A percentile compares a stretch with the other conserved stretches of the same genome.
phyloP scores from a whole-genome alignment of 2,329 filamentous ascomycete genomes.

The Fusarium odoratissimum region DNA sequence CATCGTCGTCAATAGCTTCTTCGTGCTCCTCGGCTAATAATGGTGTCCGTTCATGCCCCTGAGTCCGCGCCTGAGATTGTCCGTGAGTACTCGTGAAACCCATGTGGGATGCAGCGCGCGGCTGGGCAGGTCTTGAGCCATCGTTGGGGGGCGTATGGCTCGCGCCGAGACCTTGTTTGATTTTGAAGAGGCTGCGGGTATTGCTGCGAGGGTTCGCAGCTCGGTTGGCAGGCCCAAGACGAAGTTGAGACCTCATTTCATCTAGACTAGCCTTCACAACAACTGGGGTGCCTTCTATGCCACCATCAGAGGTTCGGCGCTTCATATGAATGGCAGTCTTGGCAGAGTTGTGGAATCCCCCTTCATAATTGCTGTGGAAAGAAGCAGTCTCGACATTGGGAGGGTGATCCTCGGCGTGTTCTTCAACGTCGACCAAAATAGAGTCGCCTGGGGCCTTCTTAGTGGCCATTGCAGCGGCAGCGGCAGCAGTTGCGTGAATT shows the following conservation, averaged over 20 bases:
- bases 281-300: conserved; percentile 59
- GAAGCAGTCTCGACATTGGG: conserved; percentile 49
- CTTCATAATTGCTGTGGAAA: conserved; percentile 53
- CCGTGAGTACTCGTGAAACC: conserved; percentile 26
- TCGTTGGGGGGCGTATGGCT: conserved; percentile 18
- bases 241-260: conserved; percentile 72
- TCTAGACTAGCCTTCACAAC: conserved; percentile 70
- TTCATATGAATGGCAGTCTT: conserved; percentile 69
- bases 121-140: conserved; percentile 32
- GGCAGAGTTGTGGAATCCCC: conserved; percentile 56
- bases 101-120: conserved; percentile 40
- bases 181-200: conserved; percentile 73
- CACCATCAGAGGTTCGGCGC: conserved; percentile 69
- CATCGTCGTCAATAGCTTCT: conserved; percentile 32
- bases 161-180: conserved; percentile 62
- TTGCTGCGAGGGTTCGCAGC: conserved; percentile 70
- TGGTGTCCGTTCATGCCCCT: conserved; percentile 47
- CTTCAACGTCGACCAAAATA: conserved; percentile 53
- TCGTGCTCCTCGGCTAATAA: conserved; percentile 43
- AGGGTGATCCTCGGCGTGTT: conserved; percentile 53
- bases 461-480: conserved; percentile 46
- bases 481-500: conserved; percentile 52
- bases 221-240: conserved; percentile 74
- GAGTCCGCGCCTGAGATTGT: neutral
- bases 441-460: conserved; percentile 48